Evolutionary conservation across 805 yeast species (phyloP).

Genomic region (Nakazawaea pomicola): DNA sequence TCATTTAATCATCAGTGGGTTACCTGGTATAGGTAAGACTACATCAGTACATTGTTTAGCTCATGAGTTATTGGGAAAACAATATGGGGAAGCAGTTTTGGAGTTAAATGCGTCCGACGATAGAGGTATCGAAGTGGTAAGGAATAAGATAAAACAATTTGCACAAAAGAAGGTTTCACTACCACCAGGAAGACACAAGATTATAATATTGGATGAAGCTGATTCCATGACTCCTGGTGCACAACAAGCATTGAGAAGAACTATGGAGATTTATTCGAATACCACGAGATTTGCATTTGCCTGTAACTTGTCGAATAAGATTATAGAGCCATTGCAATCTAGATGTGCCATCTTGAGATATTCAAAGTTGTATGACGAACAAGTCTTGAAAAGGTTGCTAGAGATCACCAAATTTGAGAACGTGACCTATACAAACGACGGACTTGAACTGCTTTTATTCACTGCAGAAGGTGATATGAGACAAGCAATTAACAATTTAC

Average conservation of each 20-base stretch:
- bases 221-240: slow-evolving; percentile 97
- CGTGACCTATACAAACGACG: slow-evolving; percentile 81
- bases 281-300: slow-evolving; percentile 98
- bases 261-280: slow-evolving; percentile 93
- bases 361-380: slow-evolving; percentile 75
- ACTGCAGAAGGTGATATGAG: slow-evolving; percentile 99
- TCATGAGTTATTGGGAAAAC: slow-evolving; percentile 68
- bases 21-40: slow-evolving; percentile 97
- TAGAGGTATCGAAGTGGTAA: slow-evolving; percentile 94
- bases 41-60: slow-evolving; percentile 92
- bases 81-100: slow-evolving; percentile 75
- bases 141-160: slow-evolving; percentile 90
- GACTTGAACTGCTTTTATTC: slow-evolving; percentile 86
- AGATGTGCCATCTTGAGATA: slow-evolving; percentile 93
- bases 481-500: slow-evolving; percentile 92
- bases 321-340: slow-evolving; percentile 93
- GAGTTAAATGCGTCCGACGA: slow-evolving; percentile 97
- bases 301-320: slow-evolving; percentile 89
- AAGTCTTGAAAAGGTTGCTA: slow-evolving; percentile 70
- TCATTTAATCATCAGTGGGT: slow-evolving; percentile 89
- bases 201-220: slow-evolving; percentile 90
- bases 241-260: slow-evolving; percentile 88
- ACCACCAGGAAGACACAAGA: slow-evolving; percentile 89
- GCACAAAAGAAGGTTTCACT: slow-evolving; percentile 89
- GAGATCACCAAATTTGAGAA: slow-evolving; percentile 66